phyloP scores from a whole-genome alignment of 257 asterid genomes.

The Ajuga chamaepitys region DNA sequence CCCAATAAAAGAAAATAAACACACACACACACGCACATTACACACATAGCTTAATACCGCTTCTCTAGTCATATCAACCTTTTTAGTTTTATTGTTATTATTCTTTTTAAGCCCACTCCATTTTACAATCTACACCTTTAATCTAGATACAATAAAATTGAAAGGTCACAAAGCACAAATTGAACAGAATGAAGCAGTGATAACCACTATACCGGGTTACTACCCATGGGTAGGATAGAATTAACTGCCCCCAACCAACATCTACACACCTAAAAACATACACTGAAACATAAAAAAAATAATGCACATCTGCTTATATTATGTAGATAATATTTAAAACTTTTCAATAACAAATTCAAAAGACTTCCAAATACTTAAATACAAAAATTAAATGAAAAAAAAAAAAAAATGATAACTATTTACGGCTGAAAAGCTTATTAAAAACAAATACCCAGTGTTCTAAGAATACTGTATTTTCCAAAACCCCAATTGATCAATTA shows the following conservation, averaged over 20 bases:
- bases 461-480: neutral
- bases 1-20: neutral
- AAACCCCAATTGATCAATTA: neutral
- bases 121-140: neutral
- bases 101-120: too few relatives aligned
- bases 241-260: too few relatives aligned
- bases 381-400: neutral
- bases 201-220: too few relatives aligned
- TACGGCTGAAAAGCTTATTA: neutral
- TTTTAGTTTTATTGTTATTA: neutral
- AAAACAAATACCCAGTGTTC: neutral
- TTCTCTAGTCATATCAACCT: neutral
- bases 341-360: neutral
- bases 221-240: too few relatives aligned
- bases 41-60: neutral
- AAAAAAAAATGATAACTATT: neutral
- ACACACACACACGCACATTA: neutral
- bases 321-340: neutral
- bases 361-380: neutral
- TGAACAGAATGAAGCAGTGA: neutral
- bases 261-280: too few relatives aligned
- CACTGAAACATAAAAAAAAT: too few relatives aligned
- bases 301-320: too few relatives aligned
- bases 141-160: neutral
- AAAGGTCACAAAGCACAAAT: neutral